These are phyloP conservation scores for Infundibulicybe gibba DNA, from an alignment of 768 basidiomycete species.

Conservation along the genomic window DNA sequence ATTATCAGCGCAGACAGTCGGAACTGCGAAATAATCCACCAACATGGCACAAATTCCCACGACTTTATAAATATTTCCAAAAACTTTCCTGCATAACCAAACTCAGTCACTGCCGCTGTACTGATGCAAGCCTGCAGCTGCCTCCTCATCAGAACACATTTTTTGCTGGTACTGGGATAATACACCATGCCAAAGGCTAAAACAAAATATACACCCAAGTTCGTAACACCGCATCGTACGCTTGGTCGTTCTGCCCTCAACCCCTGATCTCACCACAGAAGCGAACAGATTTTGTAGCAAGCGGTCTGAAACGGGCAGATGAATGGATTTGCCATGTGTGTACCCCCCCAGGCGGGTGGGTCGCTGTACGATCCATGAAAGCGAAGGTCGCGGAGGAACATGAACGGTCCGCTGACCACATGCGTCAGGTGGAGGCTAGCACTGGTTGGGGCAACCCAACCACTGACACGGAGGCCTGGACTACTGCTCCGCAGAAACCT, in stretches of 20 bases:
- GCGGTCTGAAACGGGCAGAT: not conserved
- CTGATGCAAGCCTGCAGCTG: not conserved
- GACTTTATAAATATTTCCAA: not conserved
- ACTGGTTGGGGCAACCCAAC: conserved; percentile 17
- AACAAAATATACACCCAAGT: too few species aligned
- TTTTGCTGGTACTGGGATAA: too few species aligned
- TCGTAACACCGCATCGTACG: conserved; percentile 5
- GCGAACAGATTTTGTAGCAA: too few species aligned
- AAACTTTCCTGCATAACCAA: not conserved
- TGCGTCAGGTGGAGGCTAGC: conserved; percentile 9
- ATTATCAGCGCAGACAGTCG: not conserved
- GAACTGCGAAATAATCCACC: conserved; percentile 1
- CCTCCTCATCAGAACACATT: too few species aligned
- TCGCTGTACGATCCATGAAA: conserved; percentile 24
- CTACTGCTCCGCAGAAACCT: conserved; percentile 12
- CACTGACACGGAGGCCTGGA: conserved; percentile 20
- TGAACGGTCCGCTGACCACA: conserved; percentile 18
- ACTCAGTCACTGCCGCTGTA: too few species aligned
- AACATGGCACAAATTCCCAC: conserved; percentile 4
- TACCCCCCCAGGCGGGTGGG: conserved; percentile 36
- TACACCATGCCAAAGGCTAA: too few species aligned
- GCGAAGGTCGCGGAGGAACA: conserved; percentile 19
- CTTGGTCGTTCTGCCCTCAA: conserved; percentile 19
- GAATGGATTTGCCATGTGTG: conserved; percentile 35
- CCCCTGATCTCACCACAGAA: too few species aligned